Evolutionary conservation across 2,329 filamentous ascomycete species (phyloP).

Genomic region (Microthyrium microscopicum): DNA sequence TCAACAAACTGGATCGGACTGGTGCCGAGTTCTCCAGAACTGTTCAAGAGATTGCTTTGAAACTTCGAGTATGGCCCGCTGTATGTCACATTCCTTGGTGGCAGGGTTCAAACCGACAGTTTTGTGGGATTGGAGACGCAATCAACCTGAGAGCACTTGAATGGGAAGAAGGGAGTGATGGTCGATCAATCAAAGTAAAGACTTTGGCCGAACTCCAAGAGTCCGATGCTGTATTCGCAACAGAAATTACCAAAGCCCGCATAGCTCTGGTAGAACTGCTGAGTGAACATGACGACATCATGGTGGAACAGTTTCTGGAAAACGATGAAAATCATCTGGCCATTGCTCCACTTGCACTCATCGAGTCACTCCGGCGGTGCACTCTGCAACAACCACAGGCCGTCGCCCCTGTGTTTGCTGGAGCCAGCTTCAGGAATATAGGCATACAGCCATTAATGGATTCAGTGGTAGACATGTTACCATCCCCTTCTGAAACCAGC

Average conservation of each 20-base stretch:
- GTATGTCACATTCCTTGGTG: constrained; percentile 96
- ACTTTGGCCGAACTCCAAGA: constrained; percentile 35
- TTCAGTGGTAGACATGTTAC: constrained; percentile 73
- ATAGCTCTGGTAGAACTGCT: constrained; percentile 65
- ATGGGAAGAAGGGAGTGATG: constrained; percentile 53
- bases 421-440: constrained; percentile 84
- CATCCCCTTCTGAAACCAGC: constrained; percentile 63
- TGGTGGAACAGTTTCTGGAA: constrained; percentile 74
- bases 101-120: constrained; percentile 51
- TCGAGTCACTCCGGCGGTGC: constrained; percentile 55
- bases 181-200: constrained; percentile 42
- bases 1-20: constrained; percentile 75
- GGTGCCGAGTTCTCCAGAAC: constrained; percentile 71
- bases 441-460: constrained; percentile 86
- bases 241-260: constrained; percentile 61
- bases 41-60: constrained; percentile 66
- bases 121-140: constrained; percentile 73
- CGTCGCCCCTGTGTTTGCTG: constrained; percentile 77
- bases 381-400: constrained; percentile 50
- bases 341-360: constrained; percentile 50
- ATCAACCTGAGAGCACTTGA: constrained; percentile 57
- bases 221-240: constrained; percentile 33
- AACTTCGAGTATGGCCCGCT: constrained; percentile 69
- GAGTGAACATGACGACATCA: constrained; percentile 72
- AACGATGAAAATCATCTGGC: constrained; percentile 54